Evolutionary conservation across 1,284 basidiomycete species (phyloP).

Genomic region (Ustilago lituana): DNA sequence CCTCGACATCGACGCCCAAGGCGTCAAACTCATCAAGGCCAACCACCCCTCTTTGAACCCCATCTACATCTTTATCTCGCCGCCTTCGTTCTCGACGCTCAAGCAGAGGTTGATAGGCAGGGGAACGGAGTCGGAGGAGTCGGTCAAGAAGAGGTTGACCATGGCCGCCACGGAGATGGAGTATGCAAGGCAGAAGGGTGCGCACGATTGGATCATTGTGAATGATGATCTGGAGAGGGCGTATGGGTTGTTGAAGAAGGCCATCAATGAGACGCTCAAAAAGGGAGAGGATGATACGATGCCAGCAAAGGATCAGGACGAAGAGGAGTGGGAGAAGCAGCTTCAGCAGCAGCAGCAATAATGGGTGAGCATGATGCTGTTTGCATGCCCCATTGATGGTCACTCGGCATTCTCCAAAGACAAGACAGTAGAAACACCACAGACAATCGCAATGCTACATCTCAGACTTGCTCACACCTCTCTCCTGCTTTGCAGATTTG

Average conservation of each 20-base stretch:
- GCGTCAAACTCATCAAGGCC: constrained; percentile 75
- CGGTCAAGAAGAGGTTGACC: constrained; percentile 79
- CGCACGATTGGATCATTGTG: constrained; percentile 85
- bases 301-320: constrained; percentile 49
- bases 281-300: constrained; percentile 47
- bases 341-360: constrained; percentile 1
- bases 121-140: constrained; percentile 84
- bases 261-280: constrained; percentile 38
- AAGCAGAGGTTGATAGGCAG: constrained; percentile 76
- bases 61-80: constrained; percentile 91
- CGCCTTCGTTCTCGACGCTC: constrained; percentile 75
- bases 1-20: constrained; percentile 93
- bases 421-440: no score
- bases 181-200: constrained; percentile 78
- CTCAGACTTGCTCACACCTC: no score
- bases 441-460: no score
- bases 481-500: no score
- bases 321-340: constrained; percentile 36
- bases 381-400: no score
- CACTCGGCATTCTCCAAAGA: no score
- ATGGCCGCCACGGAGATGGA: constrained; percentile 85
- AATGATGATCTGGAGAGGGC: constrained; percentile 90
- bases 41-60: constrained; percentile 78
- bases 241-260: constrained; percentile 72
- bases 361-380: no score